These are phyloP conservation scores for Blastocladiella emersonii DNA, from an alignment of 371 early-diverging fungal genomes.

Conservation along the genomic window DNA sequence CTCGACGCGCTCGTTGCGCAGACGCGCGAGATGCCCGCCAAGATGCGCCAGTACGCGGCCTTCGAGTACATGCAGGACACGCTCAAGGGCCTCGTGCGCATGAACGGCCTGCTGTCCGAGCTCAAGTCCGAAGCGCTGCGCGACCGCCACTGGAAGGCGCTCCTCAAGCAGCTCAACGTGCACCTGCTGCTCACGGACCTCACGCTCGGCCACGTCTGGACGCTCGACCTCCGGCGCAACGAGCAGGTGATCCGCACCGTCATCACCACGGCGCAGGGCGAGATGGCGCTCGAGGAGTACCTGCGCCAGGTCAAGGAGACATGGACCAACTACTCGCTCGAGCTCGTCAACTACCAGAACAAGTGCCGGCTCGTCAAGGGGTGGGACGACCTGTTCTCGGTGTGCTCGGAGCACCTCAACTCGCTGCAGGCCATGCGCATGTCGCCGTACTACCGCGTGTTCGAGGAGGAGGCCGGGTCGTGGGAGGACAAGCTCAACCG, in stretches of 20 bases:
- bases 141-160: constrained; percentile 92
- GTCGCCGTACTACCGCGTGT: constrained; percentile 93
- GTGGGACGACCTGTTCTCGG: constrained; percentile 94
- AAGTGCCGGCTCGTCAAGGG: constrained; percentile 89
- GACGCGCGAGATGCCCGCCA: constrained; percentile 82
- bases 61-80: constrained; percentile 84
- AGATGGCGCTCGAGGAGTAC: constrained; percentile 97
- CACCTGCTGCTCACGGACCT: constrained; percentile 58
- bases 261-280: constrained; percentile 87
- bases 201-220: constrained; percentile 92
- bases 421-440: constrained; percentile 92
- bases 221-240: constrained; percentile 74
- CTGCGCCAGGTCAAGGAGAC: constrained; percentile 65
- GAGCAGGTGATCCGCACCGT: constrained; percentile 73
- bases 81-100: constrained; percentile 60
- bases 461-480: constrained; percentile 86
- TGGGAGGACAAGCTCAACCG: constrained; percentile 96
- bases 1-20: constrained; percentile 69
- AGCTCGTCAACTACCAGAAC: constrained; percentile 92
- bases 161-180: constrained; percentile 69
- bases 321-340: constrained; percentile 82
- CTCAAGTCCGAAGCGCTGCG: constrained; percentile 90
- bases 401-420: constrained; percentile 87
- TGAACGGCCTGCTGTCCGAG: constrained; percentile 69
- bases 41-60: constrained; percentile 95